Percentiles rank a stretch among this genome's conserved stretches.
phyloP scores from a whole-genome alignment of 2,329 filamentous ascomycete species.

The Fonsecaea pugnacius region DNA sequence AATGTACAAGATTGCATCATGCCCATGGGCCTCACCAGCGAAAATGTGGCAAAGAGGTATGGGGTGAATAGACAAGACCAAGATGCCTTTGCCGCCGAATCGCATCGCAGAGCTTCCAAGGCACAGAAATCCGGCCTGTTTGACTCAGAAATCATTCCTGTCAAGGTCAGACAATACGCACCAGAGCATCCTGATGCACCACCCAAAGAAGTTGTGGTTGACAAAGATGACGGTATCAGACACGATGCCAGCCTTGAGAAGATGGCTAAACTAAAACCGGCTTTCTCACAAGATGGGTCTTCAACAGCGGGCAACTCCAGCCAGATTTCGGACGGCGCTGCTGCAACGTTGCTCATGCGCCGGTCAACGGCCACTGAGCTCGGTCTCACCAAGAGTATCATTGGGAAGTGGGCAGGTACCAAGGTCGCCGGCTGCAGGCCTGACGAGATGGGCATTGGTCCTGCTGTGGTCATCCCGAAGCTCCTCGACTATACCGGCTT shows the following conservation, averaged over 20 bases:
- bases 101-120: conserved; percentile 72
- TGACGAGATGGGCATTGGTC: conserved; percentile 93
- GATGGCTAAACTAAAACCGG: conserved; percentile 80
- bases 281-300: conserved; percentile 74
- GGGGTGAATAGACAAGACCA: conserved; percentile 74
- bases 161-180: conserved; percentile 70
- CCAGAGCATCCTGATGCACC: conserved; percentile 64
- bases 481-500: conserved; percentile 73
- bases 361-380: conserved; percentile 76
- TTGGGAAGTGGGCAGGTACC: conserved; percentile 81
- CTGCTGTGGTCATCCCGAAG: conserved; percentile 82
- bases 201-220: conserved; percentile 67
- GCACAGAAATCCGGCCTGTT: conserved; percentile 74
- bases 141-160: conserved; percentile 77
- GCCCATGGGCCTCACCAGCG: conserved; percentile 88
- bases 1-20: conserved; percentile 86
- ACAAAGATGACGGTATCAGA: conserved; percentile 81
- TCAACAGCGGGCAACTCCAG: conserved; percentile 84
- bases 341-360: conserved; percentile 81
- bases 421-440: conserved; percentile 77
- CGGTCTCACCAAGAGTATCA: conserved; percentile 69
- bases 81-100: conserved; percentile 77
- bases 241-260: conserved; percentile 69
- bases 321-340: conserved; percentile 87
- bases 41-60: conserved; percentile 84